Evolutionary conservation across 1,139 yeast species (phyloP).

Genomic region (Candida glucosophila): DNA sequence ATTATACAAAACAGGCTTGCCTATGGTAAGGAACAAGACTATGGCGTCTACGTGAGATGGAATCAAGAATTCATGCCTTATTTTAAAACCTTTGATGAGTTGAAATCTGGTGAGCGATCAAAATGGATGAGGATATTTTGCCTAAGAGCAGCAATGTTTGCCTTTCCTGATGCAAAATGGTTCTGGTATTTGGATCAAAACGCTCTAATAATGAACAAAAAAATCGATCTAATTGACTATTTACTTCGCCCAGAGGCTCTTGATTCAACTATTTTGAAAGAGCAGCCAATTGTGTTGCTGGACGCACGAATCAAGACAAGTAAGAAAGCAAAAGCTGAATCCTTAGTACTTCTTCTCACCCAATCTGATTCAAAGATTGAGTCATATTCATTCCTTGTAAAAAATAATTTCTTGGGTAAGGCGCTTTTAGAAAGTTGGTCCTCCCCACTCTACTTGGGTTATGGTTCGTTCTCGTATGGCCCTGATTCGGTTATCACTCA

Average conservation of each 20-base stretch:
- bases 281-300: constrained; percentile 62
- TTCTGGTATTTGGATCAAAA: constrained; percentile 81
- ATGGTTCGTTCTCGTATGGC: constrained; percentile 50
- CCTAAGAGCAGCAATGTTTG: constrained; percentile 75
- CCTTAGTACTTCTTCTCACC: constrained; percentile 52
- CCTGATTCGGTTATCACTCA: constrained; percentile 71
- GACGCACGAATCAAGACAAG: constrained; percentile 66
- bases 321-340: constrained; percentile 44
- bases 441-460: constrained; percentile 59
- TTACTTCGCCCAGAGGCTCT: constrained; percentile 50
- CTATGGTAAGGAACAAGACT: constrained; percentile 66
- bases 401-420: constrained; percentile 55
- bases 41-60: constrained; percentile 79
- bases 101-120: constrained; percentile 24
- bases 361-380: constrained; percentile 57
- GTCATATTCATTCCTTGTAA: constrained; percentile 59
- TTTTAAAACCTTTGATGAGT: constrained; percentile 33
- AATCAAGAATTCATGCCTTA: constrained; percentile 67
- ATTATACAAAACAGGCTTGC: constrained; percentile 75
- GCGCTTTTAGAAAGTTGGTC: constrained; percentile 70
- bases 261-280: constrained; percentile 50
- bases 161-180: constrained; percentile 77
- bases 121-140: constrained; percentile 56
- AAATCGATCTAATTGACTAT: constrained; percentile 47
- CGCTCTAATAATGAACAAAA: constrained; percentile 59